A percentile compares a stretch with the other conserved stretches of the same genome.
Conservation (phyloP, 352 stramenopile genomes). For the Phytophthora pistaciae region DNA sequence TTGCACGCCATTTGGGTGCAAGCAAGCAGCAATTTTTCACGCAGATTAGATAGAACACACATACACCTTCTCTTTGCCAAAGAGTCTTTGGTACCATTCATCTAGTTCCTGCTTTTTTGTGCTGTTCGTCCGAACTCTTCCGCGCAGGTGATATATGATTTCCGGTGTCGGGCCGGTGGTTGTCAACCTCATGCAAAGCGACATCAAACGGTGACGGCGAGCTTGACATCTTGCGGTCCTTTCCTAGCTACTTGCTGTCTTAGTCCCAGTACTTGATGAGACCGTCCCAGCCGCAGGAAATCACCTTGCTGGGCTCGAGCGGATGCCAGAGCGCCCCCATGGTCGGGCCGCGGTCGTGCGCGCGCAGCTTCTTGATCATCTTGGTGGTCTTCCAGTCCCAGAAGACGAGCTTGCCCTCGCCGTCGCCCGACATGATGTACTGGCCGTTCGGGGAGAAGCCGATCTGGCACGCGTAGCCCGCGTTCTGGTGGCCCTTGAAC, state of each 20-base stretch:
- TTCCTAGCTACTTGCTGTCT: constrained; percentile 11
- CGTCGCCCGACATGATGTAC: constrained; percentile 95
- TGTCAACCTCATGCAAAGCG: not conserved
- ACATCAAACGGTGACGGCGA: not conserved
- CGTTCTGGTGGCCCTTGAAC: constrained; percentile 94
- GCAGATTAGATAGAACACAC: not conserved
- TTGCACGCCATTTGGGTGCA: not conserved
- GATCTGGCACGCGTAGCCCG: constrained; percentile 97
- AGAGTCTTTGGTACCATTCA: not conserved
- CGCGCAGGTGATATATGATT: constrained; percentile 1
- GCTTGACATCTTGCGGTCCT: not conserved
- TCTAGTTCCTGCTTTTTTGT: not conserved
- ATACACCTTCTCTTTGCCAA: not conserved
- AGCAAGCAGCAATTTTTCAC: not conserved
- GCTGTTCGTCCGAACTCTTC: not conserved
- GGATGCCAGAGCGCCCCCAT: constrained; percentile 98
- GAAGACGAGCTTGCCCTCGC: constrained; percentile 97
- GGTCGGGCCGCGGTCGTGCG: constrained; percentile 94
- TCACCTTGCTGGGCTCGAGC: constrained; percentile 96
- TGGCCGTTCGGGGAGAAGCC: constrained; percentile 97
- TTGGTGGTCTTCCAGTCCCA: constrained; percentile 99
- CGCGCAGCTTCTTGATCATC: constrained; percentile 87
- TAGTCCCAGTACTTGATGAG: constrained; percentile 99
- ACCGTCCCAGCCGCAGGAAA: constrained; percentile 99
- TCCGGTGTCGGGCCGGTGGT: not conserved